Conservation (phyloP, 345 rosid genomes). For the Populus deltoides region DNA sequence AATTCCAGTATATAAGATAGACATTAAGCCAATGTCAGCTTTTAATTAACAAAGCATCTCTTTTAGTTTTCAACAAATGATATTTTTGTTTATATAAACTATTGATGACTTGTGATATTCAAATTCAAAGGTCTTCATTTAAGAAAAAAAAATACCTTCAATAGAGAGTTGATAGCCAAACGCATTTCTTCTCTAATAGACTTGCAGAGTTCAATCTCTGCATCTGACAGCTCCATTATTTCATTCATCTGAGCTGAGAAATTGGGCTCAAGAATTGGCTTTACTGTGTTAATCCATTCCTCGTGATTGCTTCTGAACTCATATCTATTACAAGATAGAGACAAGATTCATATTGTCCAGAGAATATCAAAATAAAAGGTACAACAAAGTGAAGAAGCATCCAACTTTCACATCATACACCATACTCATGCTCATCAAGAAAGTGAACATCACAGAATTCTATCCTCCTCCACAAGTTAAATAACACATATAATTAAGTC, state of each 20-base stretch:
- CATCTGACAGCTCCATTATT: conserved; percentile 35
- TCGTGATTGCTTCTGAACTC: conserved; percentile 66
- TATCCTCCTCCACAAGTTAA: neutral
- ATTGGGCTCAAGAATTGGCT: conserved; percentile 63
- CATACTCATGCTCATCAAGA: neutral
- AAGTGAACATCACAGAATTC: neutral
- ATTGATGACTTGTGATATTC: neutral
- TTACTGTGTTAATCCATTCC: conserved; percentile 69
- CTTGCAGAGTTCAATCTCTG: conserved; percentile 62
- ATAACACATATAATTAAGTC: neutral
- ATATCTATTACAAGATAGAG: conserved; percentile 47
- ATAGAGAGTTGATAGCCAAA: conserved; percentile 60
- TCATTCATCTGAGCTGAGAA: conserved; percentile 50
- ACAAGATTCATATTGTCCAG: neutral
- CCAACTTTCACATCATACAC: neutral
- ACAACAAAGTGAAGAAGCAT: neutral
- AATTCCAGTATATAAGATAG: neutral
- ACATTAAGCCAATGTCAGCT: neutral
- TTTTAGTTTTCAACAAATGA: neutral
- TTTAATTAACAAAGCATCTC: neutral
- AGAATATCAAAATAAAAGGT: neutral
- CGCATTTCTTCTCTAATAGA: conserved; percentile 73
- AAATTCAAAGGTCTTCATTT: neutral
- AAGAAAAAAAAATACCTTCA: conserved; percentile 57
- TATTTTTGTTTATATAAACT: neutral